Conservation (phyloP, 192 early-diverging fungal genomes). For the Linnemannia schmuckeri region DNA sequence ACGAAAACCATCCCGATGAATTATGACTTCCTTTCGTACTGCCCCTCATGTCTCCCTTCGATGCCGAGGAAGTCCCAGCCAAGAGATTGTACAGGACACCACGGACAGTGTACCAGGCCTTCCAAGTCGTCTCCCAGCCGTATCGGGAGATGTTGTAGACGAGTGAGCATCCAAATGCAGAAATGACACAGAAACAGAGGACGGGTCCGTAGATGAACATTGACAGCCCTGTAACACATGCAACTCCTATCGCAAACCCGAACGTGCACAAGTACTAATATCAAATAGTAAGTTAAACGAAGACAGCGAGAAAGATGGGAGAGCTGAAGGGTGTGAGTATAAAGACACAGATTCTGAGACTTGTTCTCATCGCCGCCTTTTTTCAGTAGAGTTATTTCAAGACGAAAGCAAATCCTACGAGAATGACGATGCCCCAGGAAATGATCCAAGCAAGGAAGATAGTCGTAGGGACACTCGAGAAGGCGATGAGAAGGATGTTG, state of each 20-base stretch:
- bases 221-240: slow-evolving; percentile 3
- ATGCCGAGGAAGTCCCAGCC: not conserved
- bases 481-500: not conserved
- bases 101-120: not conserved
- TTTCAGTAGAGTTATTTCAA: too few species aligned
- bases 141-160: slow-evolving; percentile 2
- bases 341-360: not conserved
- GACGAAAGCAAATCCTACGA: not conserved
- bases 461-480: slow-evolving; percentile 12
- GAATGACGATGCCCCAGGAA: slow-evolving; percentile 1
- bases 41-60: not conserved
- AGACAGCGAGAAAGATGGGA: not conserved
- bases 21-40: not conserved
- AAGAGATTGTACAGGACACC: not conserved
- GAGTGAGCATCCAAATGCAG: slow-evolving; percentile 1
- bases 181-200: slow-evolving; percentile 13
- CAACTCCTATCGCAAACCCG: slow-evolving; percentile 9
- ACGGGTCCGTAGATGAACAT: slow-evolving; percentile 23
- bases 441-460: slow-evolving; percentile 26
- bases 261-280: slow-evolving; percentile 10
- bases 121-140: not conserved
- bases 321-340: not conserved
- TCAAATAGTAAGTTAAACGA: not conserved
- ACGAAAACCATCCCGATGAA: not conserved
- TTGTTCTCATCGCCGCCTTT: not conserved